Evolutionary conservation across 202 grass and related monocot genomes (phyloP), one percentile per base, ranked within the genome.

Genomic region (Zizania palustris): DNA sequence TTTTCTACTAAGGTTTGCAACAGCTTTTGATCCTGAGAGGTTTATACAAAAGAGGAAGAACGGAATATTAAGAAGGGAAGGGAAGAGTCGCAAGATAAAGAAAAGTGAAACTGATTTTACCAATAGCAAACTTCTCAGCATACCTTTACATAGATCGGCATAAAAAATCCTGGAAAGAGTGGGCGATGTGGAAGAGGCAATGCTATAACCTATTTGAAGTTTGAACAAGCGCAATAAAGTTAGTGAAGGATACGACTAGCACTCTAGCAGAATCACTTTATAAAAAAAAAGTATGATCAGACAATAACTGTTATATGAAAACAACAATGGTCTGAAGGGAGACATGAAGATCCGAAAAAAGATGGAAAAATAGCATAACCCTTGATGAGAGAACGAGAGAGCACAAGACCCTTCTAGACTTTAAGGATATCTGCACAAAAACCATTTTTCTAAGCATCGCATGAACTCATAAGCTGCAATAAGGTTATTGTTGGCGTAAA

Each of bases 121-220:
- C 38, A 65, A 42, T 44, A 60, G 64, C 48, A 51, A 65, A 68
- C 35, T 28, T 71, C 18, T 65, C 57, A 44, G 36, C 39, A 37
- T 84, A 99, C 96, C 96, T 95, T 99, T 80, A 99, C 78, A 87
- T 88, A 89, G 33, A 99, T 81, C 4, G 87, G 92, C 91, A 92
- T 99, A 59, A 96, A 93, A 67, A 99, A 99, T 83, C 96, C 96
- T 81, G 96, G 96, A 81, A 99, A 96, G 79, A 99, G 87, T 70
- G 96, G 96, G 49, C 96, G 87, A 80, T 99, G 96, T 5, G 87
- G 92, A 75, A 99, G 86, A 76, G 96, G 96, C 69, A 99, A 83
- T 38, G 92, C 92, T 83, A 95, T 75, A 73, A 99, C 96, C 96
- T 99, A 75, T 55, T 76, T 72, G 54, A 89, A 43, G 72, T 55